Evolutionary conservation across 441 rosid species (phyloP).

Genomic region (Cnidoscolus chayamansa): DNA sequence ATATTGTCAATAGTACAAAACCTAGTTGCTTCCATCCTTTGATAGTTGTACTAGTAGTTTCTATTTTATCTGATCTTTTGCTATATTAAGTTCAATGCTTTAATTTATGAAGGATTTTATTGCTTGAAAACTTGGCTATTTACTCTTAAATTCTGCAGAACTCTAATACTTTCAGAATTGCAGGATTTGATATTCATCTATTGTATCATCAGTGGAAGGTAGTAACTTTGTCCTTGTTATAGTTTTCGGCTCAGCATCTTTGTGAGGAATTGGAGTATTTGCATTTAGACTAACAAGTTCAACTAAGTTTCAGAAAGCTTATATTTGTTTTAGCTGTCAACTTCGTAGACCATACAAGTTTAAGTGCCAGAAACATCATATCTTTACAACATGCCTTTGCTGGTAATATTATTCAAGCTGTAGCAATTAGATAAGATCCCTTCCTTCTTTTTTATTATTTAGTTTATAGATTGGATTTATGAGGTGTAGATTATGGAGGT

Average conservation of each 20-base stretch:
- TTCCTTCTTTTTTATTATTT: too few relatives aligned
- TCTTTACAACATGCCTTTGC: neutral
- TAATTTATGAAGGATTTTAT: slow-evolving; percentile 18
- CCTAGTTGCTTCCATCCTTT: slow-evolving; percentile 45
- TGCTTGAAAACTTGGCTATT: slow-evolving; percentile 10
- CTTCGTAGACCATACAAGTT: neutral
- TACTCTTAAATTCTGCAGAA: slow-evolving; percentile 13
- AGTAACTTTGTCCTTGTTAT: neutral
- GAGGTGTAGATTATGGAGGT: neutral
- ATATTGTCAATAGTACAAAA: slow-evolving; percentile 30
- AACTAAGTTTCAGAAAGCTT: neutral
- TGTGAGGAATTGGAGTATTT: neutral
- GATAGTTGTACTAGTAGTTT: slow-evolving; percentile 46
- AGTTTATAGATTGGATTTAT: neutral
- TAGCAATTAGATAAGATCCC: neutral
- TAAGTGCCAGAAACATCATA: neutral
- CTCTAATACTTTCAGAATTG: slow-evolving; percentile 20
- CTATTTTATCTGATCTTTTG: slow-evolving; percentile 16
- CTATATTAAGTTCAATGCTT: slow-evolving; percentile 17
- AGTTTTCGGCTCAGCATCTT: slow-evolving; percentile 4
- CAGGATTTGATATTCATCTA: slow-evolving; percentile 14
- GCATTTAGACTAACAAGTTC: neutral
- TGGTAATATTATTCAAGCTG: neutral
- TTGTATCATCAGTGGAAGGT: slow-evolving; percentile 5
- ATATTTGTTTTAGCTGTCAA: neutral